Percentiles rank a stretch among this genome's conserved stretches.
Evolutionary conservation across 169 alveolate genomes (phyloP).

Genomic region (Plasmodium billcollinsi): DNA sequence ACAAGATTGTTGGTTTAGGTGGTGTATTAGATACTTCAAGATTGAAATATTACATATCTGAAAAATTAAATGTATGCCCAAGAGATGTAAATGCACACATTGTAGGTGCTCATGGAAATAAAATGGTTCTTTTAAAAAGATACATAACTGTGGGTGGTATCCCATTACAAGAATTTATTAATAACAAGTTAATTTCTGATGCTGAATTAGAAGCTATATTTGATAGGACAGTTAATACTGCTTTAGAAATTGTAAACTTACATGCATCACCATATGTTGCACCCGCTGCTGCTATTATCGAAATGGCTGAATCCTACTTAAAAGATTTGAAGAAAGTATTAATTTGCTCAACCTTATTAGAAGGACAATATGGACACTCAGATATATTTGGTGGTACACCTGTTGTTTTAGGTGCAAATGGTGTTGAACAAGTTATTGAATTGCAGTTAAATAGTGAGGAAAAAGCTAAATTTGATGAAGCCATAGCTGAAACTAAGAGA

Average conservation of each 20-base stretch:
- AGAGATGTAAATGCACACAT: slow-evolving; percentile 88
- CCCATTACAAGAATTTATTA: slow-evolving; percentile 79
- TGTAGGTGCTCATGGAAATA: slow-evolving; percentile 92
- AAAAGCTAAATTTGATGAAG: slow-evolving; percentile 77
- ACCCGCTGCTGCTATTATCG: slow-evolving; percentile 85
- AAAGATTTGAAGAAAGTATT: slow-evolving; percentile 86
- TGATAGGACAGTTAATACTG: slow-evolving; percentile 82
- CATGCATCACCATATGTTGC: slow-evolving; percentile 86
- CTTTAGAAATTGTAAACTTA: slow-evolving; percentile 82
- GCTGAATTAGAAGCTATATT: slow-evolving; percentile 80
- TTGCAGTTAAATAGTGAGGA: slow-evolving; percentile 85
- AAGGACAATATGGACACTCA: slow-evolving; percentile 89
- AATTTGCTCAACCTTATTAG: slow-evolving; percentile 88
- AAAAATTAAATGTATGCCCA: slow-evolving; percentile 86
- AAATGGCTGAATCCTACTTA: slow-evolving; percentile 84
- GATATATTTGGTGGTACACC: slow-evolving; percentile 90
- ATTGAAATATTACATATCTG: slow-evolving; percentile 85
- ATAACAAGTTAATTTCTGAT: slow-evolving; percentile 74
- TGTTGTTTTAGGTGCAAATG: slow-evolving; percentile 88
- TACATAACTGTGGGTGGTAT: slow-evolving; percentile 85
- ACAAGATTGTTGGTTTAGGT: slow-evolving; percentile 90
- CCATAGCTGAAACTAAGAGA: slow-evolving; percentile 77
- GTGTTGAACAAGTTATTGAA: slow-evolving; percentile 87
- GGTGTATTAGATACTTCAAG: slow-evolving; percentile 91
- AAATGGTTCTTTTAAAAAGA: slow-evolving; percentile 81